Evolutionary conservation across 163 green algal genomes (phyloP).

Genomic region (Smithsoniella earleae): DNA sequence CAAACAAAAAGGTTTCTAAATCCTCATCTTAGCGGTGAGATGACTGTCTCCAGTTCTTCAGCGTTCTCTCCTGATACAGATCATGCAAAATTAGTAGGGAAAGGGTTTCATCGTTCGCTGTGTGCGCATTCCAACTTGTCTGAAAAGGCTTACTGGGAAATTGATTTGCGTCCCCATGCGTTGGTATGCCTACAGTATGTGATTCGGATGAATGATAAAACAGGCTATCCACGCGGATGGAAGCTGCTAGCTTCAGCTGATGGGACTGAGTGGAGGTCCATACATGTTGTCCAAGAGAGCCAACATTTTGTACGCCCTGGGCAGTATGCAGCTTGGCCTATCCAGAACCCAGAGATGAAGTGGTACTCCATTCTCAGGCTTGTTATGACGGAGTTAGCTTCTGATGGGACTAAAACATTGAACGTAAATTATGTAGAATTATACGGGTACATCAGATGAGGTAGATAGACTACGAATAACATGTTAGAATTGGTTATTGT

Average conservation of each 20-base stretch:
- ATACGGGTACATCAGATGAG: constrained; percentile 24
- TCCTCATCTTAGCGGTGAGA: neutral
- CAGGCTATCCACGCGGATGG: neutral
- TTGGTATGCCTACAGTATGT: constrained; percentile 22
- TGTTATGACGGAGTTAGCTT: neutral
- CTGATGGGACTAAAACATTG: neutral
- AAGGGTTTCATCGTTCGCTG: neutral
- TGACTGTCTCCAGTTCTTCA: neutral
- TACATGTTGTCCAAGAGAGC: neutral
- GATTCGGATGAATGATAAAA: constrained; percentile 1
- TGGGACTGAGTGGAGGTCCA: neutral
- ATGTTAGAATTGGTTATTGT: neutral
- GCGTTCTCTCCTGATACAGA: neutral
- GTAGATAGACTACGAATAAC: neutral
- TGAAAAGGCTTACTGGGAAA: neutral
- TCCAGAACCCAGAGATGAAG: neutral
- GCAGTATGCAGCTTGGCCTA: neutral
- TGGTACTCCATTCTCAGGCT: neutral
- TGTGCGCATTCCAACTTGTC: constrained; percentile 15
- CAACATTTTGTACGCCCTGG: neutral
- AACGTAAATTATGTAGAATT: constrained; percentile 19
- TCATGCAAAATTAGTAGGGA: neutral
- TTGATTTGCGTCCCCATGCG: neutral
- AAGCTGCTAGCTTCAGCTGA: neutral
- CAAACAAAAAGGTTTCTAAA: neutral